Conservation (phyloP, 83 land plant species). For the Picea abies region DNA sequence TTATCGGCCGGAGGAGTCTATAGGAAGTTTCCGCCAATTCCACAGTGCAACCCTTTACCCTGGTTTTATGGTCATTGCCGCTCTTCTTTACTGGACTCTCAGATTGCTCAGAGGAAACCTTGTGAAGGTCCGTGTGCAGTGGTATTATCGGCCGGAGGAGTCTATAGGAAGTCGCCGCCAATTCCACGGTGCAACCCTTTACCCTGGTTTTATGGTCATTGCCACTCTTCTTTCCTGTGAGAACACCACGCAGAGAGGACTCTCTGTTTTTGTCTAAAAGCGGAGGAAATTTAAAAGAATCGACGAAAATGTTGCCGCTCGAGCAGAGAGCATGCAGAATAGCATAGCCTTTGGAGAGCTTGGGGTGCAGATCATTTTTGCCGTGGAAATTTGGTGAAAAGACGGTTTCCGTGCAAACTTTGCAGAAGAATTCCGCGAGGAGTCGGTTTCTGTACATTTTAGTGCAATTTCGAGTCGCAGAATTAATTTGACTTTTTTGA, state of each 20-base stretch:
- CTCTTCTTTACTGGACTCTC: no score
- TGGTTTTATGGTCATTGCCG: no score
- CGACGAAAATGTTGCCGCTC: conserved; percentile 15
- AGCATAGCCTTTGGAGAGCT: not conserved
- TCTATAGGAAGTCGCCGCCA: no score
- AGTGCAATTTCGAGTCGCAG: not conserved
- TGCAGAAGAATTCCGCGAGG: not conserved
- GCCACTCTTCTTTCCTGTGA: no score
- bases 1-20: no score
- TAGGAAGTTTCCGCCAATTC: no score
- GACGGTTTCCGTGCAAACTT: not conserved
- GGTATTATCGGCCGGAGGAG: no score
- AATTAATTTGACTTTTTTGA: not conserved
- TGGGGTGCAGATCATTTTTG: not conserved
- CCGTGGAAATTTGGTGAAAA: not conserved
- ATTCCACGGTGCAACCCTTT: no score
- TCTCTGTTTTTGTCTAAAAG: not conserved
- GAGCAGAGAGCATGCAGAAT: conserved; percentile 15
- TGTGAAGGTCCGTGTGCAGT: no score
- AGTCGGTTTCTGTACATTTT: not conserved
- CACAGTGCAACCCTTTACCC: no score
- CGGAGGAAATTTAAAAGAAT: not conserved
- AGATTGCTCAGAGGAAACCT: no score
- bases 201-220: no score
- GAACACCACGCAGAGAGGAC: not conserved